Base-by-base conservation (phyloP, 352 stramenopile species). In the Phytopythium aichiense region DNA sequence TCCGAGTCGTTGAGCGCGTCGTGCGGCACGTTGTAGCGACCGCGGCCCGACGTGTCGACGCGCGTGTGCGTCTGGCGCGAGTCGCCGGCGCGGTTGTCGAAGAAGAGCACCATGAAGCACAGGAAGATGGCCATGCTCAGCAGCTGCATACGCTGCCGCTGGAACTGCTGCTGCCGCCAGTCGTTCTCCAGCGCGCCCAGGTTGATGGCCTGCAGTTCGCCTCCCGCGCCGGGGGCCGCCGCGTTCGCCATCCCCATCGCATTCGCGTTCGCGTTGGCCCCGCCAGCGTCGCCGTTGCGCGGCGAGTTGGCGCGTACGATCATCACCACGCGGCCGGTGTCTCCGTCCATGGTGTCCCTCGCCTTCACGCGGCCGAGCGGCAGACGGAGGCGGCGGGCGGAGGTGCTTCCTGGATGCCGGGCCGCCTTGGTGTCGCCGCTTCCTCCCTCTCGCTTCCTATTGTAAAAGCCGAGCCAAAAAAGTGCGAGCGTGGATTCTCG, bases 121-220 rank as follows among this genome's bases (percentile, higher is more conserved):
- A 94, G 71, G 52, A 94, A 94, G 53, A 94, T 94, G 40, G 85
- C 84, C 79, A 91, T 94, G 57, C 82, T 92, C 8, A 94, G 77
- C 40, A 94, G 77, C 75, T 94, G 85, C 81, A 94, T 91, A 57
- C 85, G 85, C 73, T 91, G 81, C n/a, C 85, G 77, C 68, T 94
- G 85, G 71, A 94, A 91, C 69, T 92, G 83, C 74, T 92, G 83
- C 73, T 92, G 81, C 20, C 83, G 71, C 81, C 81, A 92, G 58
- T 92, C 83, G 30, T 76, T 81, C 68, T 92, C 83, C 74, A 92
- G 88, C 16, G 73, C 69, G 7, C 75, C 77, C 38, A 88, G 71
- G 59, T 85, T 90, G 16, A 89, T 48, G 7, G 72, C 68, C 22
- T 78, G 59, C 0, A 72, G 64, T 31, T 83, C 66, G 51, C 63